Percentiles rank a stretch among this genome's conserved stretches.
phyloP scores from a whole-genome alignment of 1,139 yeast genomes.

The Taphrina confusa region DNA sequence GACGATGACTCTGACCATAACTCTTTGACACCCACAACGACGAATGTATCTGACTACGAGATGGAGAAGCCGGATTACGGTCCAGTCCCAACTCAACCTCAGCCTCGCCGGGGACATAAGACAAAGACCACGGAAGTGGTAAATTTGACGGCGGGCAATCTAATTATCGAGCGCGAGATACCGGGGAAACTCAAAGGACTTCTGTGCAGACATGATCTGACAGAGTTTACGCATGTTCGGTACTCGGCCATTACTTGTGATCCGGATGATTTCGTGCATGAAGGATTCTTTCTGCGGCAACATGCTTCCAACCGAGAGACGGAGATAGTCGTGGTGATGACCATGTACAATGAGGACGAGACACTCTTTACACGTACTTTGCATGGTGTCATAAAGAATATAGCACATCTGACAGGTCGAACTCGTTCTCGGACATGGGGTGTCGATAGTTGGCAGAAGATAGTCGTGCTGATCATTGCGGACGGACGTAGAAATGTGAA shows the following conservation, averaged over 20 bases:
- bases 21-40: not conserved
- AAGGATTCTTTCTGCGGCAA: constrained; percentile 66
- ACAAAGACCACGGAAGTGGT: constrained; percentile 63
- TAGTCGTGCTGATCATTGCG: constrained; percentile 83
- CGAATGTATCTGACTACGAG: not conserved
- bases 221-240: constrained; percentile 88
- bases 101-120: constrained; percentile 59
- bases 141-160: constrained; percentile 69
- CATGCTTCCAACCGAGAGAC: constrained; percentile 67
- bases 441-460: constrained; percentile 90
- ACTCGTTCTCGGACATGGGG: constrained; percentile 88
- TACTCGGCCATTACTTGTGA: constrained; percentile 82
- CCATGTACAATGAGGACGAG: constrained; percentile 82
- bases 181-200: constrained; percentile 82
- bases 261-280: constrained; percentile 60
- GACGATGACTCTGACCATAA: not conserved
- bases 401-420: constrained; percentile 81
- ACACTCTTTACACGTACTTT: constrained; percentile 68
- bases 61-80: constrained; percentile 6
- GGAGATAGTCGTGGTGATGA: constrained; percentile 70
- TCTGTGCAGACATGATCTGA: constrained; percentile 77
- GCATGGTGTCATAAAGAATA: constrained; percentile 82
- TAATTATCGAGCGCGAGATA: constrained; percentile 88
- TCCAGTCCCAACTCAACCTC: constrained; percentile 47
- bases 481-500: constrained; percentile 89